These are phyloP conservation scores for Fusarium annulatum DNA, from an alignment of 2,329 filamentous ascomycete species.

Conservation along the genomic window DNA sequence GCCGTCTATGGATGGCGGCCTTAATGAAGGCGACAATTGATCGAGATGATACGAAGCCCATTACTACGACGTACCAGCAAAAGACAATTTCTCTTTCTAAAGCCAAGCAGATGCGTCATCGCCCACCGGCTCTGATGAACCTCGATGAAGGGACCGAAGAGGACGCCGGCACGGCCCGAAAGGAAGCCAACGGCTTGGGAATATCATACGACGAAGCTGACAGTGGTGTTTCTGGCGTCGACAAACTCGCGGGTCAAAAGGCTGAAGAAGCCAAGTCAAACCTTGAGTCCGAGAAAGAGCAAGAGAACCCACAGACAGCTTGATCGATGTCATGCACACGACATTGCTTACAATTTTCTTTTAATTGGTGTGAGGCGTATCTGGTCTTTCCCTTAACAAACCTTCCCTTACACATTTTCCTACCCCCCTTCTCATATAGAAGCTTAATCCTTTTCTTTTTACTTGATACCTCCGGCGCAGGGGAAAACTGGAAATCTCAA, in stretches of 20 bases:
- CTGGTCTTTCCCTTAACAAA: constrained; percentile 23
- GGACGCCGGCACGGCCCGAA: constrained; percentile 38
- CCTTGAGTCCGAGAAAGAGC: constrained; percentile 45
- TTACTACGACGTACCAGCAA: constrained; percentile 94
- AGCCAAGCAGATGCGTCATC: constrained; percentile 86
- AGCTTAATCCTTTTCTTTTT: constrained; percentile 24
- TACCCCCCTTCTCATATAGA: constrained; percentile 31
- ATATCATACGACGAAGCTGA: constrained; percentile 57
- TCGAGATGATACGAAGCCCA: constrained; percentile 80
- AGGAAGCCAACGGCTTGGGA: constrained; percentile 53
- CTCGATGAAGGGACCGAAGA: constrained; percentile 59
- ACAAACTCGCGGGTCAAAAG: constrained; percentile 51
- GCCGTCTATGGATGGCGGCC: constrained; percentile 96
- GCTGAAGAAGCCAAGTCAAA: constrained; percentile 48
- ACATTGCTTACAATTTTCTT: constrained; percentile 4
- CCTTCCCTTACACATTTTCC: constrained; percentile 18
- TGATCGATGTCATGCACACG: constrained; percentile 21
- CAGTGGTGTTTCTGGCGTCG: constrained; percentile 57
- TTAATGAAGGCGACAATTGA: constrained; percentile 99
- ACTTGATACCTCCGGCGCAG: constrained; percentile 38
- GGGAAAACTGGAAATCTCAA: constrained; percentile 17
- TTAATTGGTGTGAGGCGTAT: constrained; percentile 27
- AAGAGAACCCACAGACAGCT: constrained; percentile 40
- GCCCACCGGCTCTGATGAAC: constrained; percentile 89
- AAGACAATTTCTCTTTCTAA: constrained; percentile 95